These are phyloP conservation scores for Bromus sterilis DNA, from an alignment of 176 grass and related monocot species.

Conservation along the genomic window DNA sequence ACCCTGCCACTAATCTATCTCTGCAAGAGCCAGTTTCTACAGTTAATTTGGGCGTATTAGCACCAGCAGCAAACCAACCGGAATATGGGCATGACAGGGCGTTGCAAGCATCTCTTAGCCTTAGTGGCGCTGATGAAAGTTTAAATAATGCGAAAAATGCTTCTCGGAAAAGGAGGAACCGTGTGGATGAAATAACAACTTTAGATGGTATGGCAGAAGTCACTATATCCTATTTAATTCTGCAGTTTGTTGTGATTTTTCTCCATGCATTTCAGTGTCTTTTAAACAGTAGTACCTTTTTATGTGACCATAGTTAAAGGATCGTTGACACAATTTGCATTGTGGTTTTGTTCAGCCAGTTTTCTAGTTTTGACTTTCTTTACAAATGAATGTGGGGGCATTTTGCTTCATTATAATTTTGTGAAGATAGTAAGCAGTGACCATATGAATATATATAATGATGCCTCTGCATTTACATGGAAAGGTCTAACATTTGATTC, in stretches of 20 bases:
- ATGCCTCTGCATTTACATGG: background rate
- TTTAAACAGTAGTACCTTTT: background rate
- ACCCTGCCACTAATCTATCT: conserved; percentile 22
- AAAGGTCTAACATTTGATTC: conserved; percentile 9
- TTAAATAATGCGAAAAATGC: background rate
- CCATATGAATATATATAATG: background rate
- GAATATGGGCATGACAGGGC: conserved; percentile 34
- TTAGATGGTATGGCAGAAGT: conserved; percentile 4
- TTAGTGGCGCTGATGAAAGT: conserved; percentile 15
- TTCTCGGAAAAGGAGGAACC: conserved; percentile 19
- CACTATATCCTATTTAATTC: background rate
- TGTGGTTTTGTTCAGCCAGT: background rate
- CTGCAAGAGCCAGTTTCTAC: conserved; percentile 19
- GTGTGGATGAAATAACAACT: conserved; percentile 7
- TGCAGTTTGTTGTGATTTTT: conserved; percentile 1
- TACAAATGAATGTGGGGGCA: background rate
- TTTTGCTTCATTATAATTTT: background rate
- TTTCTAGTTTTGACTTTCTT: background rate
- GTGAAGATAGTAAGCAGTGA: background rate
- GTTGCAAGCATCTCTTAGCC: conserved; percentile 29
- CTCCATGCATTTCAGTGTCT: background rate
- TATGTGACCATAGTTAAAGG: background rate
- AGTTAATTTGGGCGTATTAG: conserved; percentile 9
- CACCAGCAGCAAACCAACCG: conserved; percentile 5
- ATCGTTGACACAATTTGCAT: background rate